Conservation (phyloP, 495 filamentous ascomycete species). For the Penicillium subrubescens region DNA sequence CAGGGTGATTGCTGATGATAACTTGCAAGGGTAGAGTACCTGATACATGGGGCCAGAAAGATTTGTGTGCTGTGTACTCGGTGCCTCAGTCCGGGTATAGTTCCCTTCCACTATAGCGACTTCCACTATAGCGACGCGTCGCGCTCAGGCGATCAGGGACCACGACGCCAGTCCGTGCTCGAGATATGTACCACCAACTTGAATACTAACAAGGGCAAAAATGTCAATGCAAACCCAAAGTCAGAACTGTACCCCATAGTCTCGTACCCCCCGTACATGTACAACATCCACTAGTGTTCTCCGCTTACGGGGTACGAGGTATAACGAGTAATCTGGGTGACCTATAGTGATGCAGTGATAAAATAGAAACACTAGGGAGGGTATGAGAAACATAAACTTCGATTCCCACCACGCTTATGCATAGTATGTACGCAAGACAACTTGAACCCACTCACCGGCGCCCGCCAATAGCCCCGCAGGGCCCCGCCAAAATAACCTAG, state of each 20-base stretch:
- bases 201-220: too few species aligned
- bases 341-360: background rate
- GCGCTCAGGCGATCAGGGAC: conserved; percentile 23
- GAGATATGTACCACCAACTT: background rate
- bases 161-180: conserved; percentile 17
- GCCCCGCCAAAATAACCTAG: background rate
- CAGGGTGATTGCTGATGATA: conserved; percentile 1
- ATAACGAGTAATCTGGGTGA: background rate
- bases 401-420: conserved; percentile 13
- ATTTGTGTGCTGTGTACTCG: background rate
- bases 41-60: background rate
- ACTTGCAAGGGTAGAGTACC: conserved; percentile 4
- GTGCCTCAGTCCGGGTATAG: background rate
- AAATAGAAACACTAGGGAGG: conserved; percentile 6
- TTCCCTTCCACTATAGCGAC: background rate
- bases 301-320: background rate
- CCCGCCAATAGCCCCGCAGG: background rate
- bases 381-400: conserved; percentile 12
- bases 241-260: background rate
- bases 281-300: background rate
- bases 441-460: conserved; percentile 1
- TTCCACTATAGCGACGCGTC: background rate
- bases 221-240: background rate
- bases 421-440: conserved; percentile 22
- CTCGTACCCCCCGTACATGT: background rate